These are phyloP conservation scores for Myriosclerotinia curreyana DNA, from an alignment of 2,329 filamentous ascomycete genomes.

Conservation along the genomic window DNA sequence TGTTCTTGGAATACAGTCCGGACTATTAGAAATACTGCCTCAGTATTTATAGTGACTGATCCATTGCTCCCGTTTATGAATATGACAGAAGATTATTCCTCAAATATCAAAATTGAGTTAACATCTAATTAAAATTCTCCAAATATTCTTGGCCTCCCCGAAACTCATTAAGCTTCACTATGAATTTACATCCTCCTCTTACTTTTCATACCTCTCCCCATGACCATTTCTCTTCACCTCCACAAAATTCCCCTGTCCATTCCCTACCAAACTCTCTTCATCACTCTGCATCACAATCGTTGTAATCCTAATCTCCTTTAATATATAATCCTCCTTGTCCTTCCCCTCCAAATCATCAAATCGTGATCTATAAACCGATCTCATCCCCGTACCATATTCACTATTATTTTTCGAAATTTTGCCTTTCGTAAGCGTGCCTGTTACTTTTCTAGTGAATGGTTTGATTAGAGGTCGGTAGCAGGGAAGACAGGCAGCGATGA, in stretches of 20 bases:
- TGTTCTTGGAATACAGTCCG: no score
- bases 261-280: background rate
- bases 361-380: background rate
- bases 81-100: no score
- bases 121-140: no score
- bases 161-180: no score
- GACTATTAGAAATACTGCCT: no score
- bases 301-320: background rate
- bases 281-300: background rate
- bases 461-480: background rate
- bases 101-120: no score
- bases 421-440: background rate
- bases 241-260: background rate
- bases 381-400: background rate
- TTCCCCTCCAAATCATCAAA: background rate
- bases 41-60: no score
- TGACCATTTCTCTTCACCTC: background rate
- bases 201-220: no score
- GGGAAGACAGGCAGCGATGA: slow-evolving; percentile 16
- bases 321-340: background rate
- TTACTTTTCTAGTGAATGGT: background rate
- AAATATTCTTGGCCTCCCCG: no score
- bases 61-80: no score
- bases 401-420: background rate
- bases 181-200: background rate